phyloP scores from a whole-genome alignment of 2,329 filamentous ascomycete species.

The Neonectria hederae region DNA sequence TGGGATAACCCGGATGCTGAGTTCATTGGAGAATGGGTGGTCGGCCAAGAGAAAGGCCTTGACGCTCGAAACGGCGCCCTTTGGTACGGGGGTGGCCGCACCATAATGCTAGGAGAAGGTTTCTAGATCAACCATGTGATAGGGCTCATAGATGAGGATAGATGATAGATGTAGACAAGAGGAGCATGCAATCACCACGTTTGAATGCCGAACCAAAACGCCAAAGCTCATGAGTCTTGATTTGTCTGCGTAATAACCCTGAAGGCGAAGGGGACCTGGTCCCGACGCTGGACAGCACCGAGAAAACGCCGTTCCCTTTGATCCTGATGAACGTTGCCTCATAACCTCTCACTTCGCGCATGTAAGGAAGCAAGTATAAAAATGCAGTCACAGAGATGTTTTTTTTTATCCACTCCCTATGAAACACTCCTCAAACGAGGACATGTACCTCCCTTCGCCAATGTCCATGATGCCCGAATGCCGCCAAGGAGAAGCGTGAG shows the following conservation, averaged over 20 bases:
- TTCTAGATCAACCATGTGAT: slow-evolving; percentile 53
- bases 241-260: neutral
- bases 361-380: neutral
- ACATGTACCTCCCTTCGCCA: slow-evolving; percentile 59
- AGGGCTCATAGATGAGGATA: slow-evolving; percentile 4
- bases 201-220: neutral
- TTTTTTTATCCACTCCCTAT: slow-evolving; percentile 57
- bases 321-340: slow-evolving; percentile 5
- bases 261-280: neutral
- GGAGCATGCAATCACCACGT: slow-evolving; percentile 3
- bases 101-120: slow-evolving; percentile 69
- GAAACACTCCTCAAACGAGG: slow-evolving; percentile 55
- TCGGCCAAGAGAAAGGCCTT: slow-evolving; percentile 86
- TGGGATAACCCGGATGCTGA: slow-evolving; percentile 66
- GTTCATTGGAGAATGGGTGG: slow-evolving; percentile 77
- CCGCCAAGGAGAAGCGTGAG: slow-evolving; percentile 56
- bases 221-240: neutral
- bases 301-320: slow-evolving; percentile 8
- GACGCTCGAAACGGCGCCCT: slow-evolving; percentile 78
- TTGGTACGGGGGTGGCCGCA: slow-evolving; percentile 89
- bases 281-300: neutral
- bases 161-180: slow-evolving; percentile 19
- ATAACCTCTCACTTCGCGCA: slow-evolving; percentile 5
- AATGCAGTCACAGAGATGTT: slow-evolving; percentile 43
- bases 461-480: slow-evolving; percentile 59